Evolutionary conservation across 148 eudicot species (phyloP).

Genomic region (Fagopyrum homotropicum): DNA sequence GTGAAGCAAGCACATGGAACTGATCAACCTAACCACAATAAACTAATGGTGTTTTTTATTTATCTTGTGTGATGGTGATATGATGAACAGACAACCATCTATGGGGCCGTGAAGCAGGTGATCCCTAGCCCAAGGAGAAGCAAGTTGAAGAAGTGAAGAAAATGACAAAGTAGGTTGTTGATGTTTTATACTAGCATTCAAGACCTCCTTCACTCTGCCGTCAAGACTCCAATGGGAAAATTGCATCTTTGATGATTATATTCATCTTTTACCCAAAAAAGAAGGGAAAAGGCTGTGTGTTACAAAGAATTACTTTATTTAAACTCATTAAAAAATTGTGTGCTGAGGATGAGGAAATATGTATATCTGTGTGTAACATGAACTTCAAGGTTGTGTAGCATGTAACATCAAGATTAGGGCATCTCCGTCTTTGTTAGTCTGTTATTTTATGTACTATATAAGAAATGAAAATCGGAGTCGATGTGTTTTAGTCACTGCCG

Average conservation of each 20-base stretch:
- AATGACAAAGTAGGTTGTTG: background rate
- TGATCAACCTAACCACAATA: conserved; percentile 4
- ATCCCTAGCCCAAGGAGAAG: conserved; percentile 26
- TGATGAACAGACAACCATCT: conserved; percentile 35
- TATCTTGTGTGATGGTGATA: background rate
- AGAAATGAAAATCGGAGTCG: too few species aligned
- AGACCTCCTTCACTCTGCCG: background rate
- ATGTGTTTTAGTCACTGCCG: too few species aligned
- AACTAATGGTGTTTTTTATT: background rate
- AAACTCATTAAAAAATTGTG: background rate
- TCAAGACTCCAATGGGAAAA: background rate
- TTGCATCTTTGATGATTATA: background rate
- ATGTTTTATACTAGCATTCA: background rate
- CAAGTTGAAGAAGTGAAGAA: conserved; percentile 24
- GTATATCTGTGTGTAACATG: background rate
- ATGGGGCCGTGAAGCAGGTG: conserved; percentile 51
- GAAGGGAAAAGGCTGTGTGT: background rate
- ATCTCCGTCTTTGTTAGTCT: background rate
- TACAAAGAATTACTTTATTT: background rate
- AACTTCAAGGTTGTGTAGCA: conserved; percentile 9
- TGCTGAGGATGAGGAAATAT: background rate
- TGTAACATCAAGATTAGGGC: background rate
- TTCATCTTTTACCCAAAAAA: background rate
- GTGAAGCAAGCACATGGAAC: background rate
- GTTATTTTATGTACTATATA: background rate